Evolutionary conservation across 208 protist genomes (phyloP).

Genomic region (Trypanosoma mega): DNA sequence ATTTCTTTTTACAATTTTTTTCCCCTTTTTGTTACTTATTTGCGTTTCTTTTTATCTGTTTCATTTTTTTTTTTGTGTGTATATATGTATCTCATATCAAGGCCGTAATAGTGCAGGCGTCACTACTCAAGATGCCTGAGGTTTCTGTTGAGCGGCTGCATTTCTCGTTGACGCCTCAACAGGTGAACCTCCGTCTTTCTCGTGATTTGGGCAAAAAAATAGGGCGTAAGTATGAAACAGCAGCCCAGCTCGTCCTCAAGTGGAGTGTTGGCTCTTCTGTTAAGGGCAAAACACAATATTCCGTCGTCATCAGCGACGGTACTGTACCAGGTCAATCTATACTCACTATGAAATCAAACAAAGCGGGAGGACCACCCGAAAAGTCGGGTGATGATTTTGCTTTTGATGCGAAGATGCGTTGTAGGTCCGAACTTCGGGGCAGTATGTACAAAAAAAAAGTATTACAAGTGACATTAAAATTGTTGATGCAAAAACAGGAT

Average conservation of each 20-base stretch:
- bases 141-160: neutral
- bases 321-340: neutral
- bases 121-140: neutral
- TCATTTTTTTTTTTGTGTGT: too few relatives aligned
- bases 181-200: neutral
- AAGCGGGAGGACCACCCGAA: too few relatives aligned
- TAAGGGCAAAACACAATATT: slow-evolving; percentile 1
- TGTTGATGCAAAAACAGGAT: neutral
- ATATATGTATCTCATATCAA: too few relatives aligned
- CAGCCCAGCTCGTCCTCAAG: neutral
- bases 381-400: neutral
- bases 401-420: neutral
- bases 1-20: too few relatives aligned
- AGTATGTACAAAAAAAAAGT: slow-evolving; percentile 4
- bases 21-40: too few relatives aligned
- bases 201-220: neutral
- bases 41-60: too few relatives aligned
- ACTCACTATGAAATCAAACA: neutral
- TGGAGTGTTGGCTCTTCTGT: neutral
- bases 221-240: neutral
- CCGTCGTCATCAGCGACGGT: neutral
- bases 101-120: neutral
- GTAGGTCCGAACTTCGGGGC: neutral
- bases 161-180: neutral
- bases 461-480: neutral